phyloP scores from a whole-genome alignment of 1,284 basidiomycete species.

The Taiwanofungus camphoratus region DNA sequence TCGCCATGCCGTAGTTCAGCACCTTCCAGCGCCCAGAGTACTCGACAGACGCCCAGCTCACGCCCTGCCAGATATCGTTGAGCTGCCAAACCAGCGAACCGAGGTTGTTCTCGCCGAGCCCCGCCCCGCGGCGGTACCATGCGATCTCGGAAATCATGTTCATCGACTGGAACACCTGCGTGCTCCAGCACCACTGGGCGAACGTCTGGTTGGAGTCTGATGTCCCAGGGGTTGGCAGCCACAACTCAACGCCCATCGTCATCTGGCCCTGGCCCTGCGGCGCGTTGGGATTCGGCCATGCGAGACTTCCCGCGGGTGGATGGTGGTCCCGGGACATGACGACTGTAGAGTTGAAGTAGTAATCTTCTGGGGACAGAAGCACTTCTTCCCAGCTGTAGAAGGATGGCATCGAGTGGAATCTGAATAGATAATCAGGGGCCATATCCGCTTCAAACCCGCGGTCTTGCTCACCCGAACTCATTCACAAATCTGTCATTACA shows the following conservation, averaged over 20 bases:
- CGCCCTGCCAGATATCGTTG: slow-evolving; percentile 65
- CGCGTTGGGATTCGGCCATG: slow-evolving; percentile 56
- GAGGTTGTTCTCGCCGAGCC: slow-evolving; percentile 52
- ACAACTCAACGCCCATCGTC: slow-evolving; percentile 43
- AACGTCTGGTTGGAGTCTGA: slow-evolving; percentile 50
- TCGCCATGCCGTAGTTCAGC: slow-evolving; percentile 45
- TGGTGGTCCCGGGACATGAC: slow-evolving; percentile 57
- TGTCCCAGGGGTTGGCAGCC: slow-evolving; percentile 49
- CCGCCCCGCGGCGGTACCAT: slow-evolving; percentile 54
- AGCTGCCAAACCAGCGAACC: slow-evolving; percentile 60
- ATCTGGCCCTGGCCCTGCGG: slow-evolving; percentile 50
- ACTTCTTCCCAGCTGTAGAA: slow-evolving; percentile 61
- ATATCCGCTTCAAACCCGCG: no score
- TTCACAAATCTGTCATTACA: slow-evolving; percentile 42
- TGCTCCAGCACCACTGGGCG: slow-evolving; percentile 58
- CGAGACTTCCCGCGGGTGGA: slow-evolving; percentile 47
- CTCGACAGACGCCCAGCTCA: slow-evolving; percentile 56
- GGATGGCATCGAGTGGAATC: slow-evolving; percentile 62
- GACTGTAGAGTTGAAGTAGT: slow-evolving; percentile 54
- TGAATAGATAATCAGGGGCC: slow-evolving; percentile 16
- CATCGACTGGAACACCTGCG: slow-evolving; percentile 52
- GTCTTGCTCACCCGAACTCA: slow-evolving; percentile 49
- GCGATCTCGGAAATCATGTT: slow-evolving; percentile 55
- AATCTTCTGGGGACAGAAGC: slow-evolving; percentile 43
- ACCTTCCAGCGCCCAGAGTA: slow-evolving; percentile 62